Evolutionary conservation across 192 early-diverging fungal genomes (phyloP).

Genomic region (Rhizophagus prolifer): DNA sequence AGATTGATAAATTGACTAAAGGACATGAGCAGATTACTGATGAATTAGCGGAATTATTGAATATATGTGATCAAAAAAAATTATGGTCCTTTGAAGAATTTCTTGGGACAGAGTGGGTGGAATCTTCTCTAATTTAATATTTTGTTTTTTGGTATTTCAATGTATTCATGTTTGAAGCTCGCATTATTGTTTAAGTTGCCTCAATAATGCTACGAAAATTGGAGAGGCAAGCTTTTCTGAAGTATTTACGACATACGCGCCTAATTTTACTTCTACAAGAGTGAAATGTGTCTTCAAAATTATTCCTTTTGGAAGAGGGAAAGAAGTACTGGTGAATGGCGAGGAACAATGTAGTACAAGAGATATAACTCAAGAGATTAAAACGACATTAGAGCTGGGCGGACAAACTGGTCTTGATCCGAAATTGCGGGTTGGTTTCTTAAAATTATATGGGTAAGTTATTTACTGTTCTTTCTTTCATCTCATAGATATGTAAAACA

Average conservation of each 20-base stretch:
- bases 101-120: constrained; percentile 10
- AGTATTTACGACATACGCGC: constrained; percentile 58
- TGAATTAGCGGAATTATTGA: not conserved
- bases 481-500: not conserved
- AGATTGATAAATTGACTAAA: not conserved
- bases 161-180: not conserved
- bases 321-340: constrained; percentile 38
- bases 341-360: constrained; percentile 48
- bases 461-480: not conserved
- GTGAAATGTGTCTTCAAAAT: constrained; percentile 73
- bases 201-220: constrained; percentile 53
- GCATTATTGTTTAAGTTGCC: not conserved
- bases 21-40: not conserved
- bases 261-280: constrained; percentile 29
- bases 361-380: constrained; percentile 65
- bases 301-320: constrained; percentile 70
- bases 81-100: constrained; percentile 24
- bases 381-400: constrained; percentile 54
- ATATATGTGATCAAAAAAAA: not conserved
- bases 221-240: constrained; percentile 87
- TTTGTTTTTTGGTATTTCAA: not conserved
- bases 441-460: constrained; percentile 41
- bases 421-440: constrained; percentile 39
- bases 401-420: constrained; percentile 46
- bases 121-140: not conserved